Percentiles rank a stretch among this genome's conserved stretches.
These are phyloP conservation scores for Dictyostelium capitatum DNA, from an alignment of 78 protist genomes.

Conservation along the genomic window DNA sequence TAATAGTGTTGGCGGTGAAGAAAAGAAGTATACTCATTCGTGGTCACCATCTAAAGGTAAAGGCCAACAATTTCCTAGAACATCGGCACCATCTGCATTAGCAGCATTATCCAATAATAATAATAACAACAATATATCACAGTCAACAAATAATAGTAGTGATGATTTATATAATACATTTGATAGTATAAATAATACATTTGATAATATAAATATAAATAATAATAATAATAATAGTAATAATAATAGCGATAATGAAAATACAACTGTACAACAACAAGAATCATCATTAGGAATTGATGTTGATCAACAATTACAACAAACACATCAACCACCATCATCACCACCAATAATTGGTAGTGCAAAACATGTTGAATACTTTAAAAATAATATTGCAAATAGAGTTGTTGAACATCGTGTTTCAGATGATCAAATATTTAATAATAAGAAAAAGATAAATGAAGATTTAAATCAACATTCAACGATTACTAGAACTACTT, in stretches of 20 bases:
- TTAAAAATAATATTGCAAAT: background rate
- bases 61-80: background rate
- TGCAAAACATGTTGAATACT: background rate
- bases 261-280: background rate
- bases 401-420: slow-evolving; percentile 2
- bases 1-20: background rate
- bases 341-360: background rate
- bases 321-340: background rate
- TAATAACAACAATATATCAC: background rate
- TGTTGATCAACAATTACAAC: background rate
- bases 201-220: background rate
- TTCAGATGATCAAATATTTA: background rate
- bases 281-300: background rate
- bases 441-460: no score
- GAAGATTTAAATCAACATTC: background rate
- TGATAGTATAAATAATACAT: background rate
- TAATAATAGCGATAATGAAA: background rate
- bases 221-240: background rate
- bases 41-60: slow-evolving; percentile 62
- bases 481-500: background rate
- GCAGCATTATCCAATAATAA: background rate
- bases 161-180: background rate
- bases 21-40: background rate
- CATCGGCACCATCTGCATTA: slow-evolving; percentile 48
- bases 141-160: slow-evolving; percentile 1